phyloP scores from a whole-genome alignment of 345 rosid genomes.

The Erucastrum elatum region DNA sequence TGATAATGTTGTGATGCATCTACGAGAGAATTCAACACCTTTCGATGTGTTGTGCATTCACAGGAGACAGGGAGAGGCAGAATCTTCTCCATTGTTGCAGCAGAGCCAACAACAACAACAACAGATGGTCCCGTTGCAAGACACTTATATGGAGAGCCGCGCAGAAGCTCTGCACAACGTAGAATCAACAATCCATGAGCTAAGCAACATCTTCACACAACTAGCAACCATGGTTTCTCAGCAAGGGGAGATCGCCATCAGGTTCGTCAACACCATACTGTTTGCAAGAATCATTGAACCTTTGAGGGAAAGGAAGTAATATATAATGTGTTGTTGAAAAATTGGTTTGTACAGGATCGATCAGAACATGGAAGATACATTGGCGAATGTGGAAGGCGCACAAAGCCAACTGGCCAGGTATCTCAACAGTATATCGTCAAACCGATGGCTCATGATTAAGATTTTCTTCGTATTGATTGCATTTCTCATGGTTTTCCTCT shows the following conservation, averaged over 20 bases:
- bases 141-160: constrained; percentile 80
- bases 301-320: background rate
- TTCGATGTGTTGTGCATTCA: constrained; percentile 9
- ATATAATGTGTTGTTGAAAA: background rate
- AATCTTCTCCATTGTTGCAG: constrained; percentile 58
- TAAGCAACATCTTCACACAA: constrained; percentile 71
- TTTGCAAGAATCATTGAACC: background rate
- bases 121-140: constrained; percentile 67
- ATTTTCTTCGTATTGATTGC: constrained; percentile 70
- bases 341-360: constrained; percentile 55
- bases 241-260: constrained; percentile 89
- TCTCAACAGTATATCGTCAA: constrained; percentile 75
- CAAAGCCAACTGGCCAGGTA: constrained; percentile 70
- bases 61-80: constrained; percentile 60
- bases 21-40: background rate
- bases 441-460: constrained; percentile 82
- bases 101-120: constrained; percentile 48
- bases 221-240: constrained; percentile 87
- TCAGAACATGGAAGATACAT: constrained; percentile 75
- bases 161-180: constrained; percentile 82
- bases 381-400: constrained; percentile 76
- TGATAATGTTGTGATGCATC: background rate
- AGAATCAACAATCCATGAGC: constrained; percentile 85
- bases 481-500: constrained; percentile 78
- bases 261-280: constrained; percentile 40